Base-by-base conservation (phyloP, 805 yeast species). In the Candida jianshihensis region DNA sequence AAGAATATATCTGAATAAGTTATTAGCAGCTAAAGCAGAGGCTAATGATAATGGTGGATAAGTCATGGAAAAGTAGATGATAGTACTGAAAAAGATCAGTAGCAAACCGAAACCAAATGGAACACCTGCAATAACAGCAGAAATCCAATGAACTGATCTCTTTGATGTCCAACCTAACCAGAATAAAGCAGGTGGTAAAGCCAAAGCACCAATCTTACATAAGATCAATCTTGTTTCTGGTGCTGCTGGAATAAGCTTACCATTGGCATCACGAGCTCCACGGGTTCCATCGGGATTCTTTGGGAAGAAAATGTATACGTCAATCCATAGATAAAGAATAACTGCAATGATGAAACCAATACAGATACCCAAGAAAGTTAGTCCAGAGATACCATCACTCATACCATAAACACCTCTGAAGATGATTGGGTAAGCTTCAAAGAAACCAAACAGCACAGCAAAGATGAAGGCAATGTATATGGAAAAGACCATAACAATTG, bases 11-110 rank as follows among this genome's bases (percentile, higher is more conserved):
- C 96, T 73, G 39, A 80, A 59, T 51, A 88, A 65, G 56, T 84
- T 85, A 61, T 87, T 88, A 12, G 95, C 96, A 25, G 95, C 95
- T 42, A 86, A 59, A 4, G 94, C 90, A n/a, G 90, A 79, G 0
- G 96, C 95, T 17, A 86, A 81, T 24, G 72, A 70, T 24, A 77
- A 59, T 32, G 90, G 87, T 19, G 92, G 90, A 57, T 77, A 84
- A 5, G 82, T 57, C 68, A 77, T 68, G 25, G 83, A 64, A 57
- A 83, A 80, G 56, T 83, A 84, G 33, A 76, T 71, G 51, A 83
- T 66, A 33, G 77, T 73, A 16, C 84, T 64, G 59, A 83, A 80
- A 65, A 84, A 84, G 35, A 84, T 72, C 49, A 82, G 61, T 37
- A 84, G 71, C 41, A 84, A 63, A 7, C 88, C 83, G 50, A 80